A percentile compares a stretch with the other conserved stretches of the same genome.
Evolutionary conservation across 2,329 filamentous ascomycete species (phyloP).

Genomic region (Pyrenophora seminiperda): DNA sequence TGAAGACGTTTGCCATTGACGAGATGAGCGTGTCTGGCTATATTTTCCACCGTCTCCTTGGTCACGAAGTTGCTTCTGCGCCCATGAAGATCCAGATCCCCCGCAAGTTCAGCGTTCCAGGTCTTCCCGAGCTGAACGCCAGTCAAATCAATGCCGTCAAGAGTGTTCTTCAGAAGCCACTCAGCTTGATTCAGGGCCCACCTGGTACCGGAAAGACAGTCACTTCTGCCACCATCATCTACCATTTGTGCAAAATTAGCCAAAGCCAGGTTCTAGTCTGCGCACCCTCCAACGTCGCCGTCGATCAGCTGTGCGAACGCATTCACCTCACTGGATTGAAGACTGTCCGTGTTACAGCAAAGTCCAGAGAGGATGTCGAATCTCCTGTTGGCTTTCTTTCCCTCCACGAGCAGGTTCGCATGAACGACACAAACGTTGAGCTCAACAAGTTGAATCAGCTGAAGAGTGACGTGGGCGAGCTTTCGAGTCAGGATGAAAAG

Average conservation of each 20-base stretch:
- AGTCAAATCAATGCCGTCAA: conserved; percentile 97
- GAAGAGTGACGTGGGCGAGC: conserved; percentile 87
- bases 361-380: conserved; percentile 97
- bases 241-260: conserved; percentile 93
- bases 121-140: conserved; percentile 89
- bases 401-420: conserved; percentile 93
- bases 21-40: conserved; percentile 98
- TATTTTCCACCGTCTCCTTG: conserved; percentile 95
- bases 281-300: conserved; percentile 96
- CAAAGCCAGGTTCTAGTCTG: conserved; percentile 94
- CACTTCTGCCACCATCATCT: conserved; percentile 97
- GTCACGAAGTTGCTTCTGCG: conserved; percentile 90
- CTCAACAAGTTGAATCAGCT: conserved; percentile 90
- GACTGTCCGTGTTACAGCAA: conserved; percentile 96
- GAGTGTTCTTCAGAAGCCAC: conserved; percentile 87
- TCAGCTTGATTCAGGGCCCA: conserved; percentile 95
- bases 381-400: conserved; percentile 97
- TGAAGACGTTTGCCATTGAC: conserved; percentile 98
- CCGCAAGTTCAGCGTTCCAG: conserved; percentile 95
- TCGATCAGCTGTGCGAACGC: conserved; percentile 96
- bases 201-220: conserved; percentile 98
- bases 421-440: conserved; percentile 96
- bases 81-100: conserved; percentile 96
- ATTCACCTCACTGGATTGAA: conserved; percentile 94
- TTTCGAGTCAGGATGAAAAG: conserved; percentile 96